Evolutionary conservation across 768 basidiomycete genomes (phyloP).

Genomic region (Mycena alexandri): DNA sequence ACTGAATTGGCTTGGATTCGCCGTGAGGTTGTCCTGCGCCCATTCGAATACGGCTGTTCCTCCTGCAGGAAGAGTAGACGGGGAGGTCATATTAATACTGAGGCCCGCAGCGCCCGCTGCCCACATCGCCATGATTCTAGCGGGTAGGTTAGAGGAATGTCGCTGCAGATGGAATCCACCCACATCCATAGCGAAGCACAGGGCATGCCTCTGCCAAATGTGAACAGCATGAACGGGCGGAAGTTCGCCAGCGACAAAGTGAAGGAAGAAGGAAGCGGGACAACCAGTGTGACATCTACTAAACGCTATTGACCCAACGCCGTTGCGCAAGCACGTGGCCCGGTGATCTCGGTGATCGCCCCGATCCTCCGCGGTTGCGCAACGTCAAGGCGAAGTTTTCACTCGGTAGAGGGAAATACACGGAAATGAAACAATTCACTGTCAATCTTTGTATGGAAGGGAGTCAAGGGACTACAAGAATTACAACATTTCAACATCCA

Average conservation of each 20-base stretch:
- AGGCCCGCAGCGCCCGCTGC: constrained; percentile 14
- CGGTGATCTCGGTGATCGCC: no score
- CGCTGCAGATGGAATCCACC: constrained; percentile 1
- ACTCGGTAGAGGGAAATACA: no score
- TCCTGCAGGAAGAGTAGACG: constrained; percentile 13
- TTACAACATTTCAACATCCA: no score
- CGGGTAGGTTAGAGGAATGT: background rate
- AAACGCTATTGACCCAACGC: no score
- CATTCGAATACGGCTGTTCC: constrained; percentile 17
- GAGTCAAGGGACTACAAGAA: no score
- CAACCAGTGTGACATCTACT: no score
- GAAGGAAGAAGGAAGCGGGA: background rate
- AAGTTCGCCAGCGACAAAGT: constrained; percentile 16
- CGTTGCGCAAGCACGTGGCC: no score
- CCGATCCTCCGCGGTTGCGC: no score
- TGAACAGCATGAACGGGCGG: background rate
- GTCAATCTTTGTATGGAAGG: no score
- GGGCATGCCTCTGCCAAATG: constrained; percentile 18
- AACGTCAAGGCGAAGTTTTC: no score
- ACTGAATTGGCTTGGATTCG: constrained; percentile 25
- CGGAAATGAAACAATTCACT: no score
- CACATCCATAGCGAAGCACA: constrained; percentile 6
- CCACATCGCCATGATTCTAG: constrained; percentile 14
- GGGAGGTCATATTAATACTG: constrained; percentile 21
- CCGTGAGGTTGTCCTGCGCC: constrained; percentile 19